Percentiles rank a stretch among this genome's conserved stretches.
phyloP scores from a whole-genome alignment of 2,329 filamentous ascomycete species.

The Parastagonospora nodorum region DNA sequence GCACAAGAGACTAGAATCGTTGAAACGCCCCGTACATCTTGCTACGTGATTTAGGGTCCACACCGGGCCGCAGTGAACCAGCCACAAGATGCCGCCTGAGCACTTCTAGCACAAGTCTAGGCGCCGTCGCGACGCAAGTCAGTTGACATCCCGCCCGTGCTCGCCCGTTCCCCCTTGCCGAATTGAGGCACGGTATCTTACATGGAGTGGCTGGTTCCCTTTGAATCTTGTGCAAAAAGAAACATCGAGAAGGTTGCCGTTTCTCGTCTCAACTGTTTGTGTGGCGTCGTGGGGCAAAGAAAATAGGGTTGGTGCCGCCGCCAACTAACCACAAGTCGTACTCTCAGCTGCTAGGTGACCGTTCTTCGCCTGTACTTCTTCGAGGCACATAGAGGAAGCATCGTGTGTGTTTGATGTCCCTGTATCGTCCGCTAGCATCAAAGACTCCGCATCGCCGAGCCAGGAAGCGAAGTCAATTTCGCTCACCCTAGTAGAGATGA shows the following conservation, averaged over 20 bases:
- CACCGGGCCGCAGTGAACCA: not conserved
- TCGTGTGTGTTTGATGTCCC: not conserved
- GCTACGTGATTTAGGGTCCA: not conserved
- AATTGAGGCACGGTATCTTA: not conserved
- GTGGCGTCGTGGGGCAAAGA: too few species aligned
- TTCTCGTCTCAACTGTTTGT: not conserved
- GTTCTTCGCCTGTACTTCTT: not conserved
- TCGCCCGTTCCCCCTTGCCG: not conserved
- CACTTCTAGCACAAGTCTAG: too few species aligned
- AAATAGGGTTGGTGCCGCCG: not conserved
- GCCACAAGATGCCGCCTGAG: not conserved
- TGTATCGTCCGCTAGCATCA: not conserved
- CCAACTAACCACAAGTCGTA: not conserved
- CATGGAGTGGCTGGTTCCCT: not conserved
- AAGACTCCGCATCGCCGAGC: not conserved
- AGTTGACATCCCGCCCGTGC: not conserved
- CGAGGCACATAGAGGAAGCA: not conserved
- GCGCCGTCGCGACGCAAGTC: too few species aligned
- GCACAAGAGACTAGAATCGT: too few species aligned
- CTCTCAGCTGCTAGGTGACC: too few species aligned
- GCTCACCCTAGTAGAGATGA: not conserved
- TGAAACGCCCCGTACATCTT: too few species aligned
- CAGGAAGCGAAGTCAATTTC: not conserved
- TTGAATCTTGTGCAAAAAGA: constrained; percentile 1
- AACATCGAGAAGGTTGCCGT: not conserved